Conservation (phyloP, 2,329 filamentous ascomycete species). For the Neonectria punicea region DNA sequence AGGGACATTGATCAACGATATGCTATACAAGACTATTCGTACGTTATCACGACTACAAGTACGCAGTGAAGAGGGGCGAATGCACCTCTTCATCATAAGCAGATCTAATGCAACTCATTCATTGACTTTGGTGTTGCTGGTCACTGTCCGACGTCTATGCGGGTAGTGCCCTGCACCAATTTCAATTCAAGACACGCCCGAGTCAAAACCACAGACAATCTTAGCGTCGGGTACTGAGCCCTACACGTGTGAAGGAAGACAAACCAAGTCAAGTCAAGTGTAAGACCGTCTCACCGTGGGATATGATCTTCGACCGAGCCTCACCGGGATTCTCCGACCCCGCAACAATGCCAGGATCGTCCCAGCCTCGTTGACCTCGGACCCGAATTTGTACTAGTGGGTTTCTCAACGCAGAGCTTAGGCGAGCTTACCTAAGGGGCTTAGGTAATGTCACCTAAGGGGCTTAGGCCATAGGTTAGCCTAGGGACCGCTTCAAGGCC, state of each 20-base stretch:
- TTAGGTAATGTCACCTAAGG: no score
- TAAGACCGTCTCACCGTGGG: background rate
- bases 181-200: background rate
- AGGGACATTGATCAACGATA: background rate
- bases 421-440: no score
- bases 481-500: slow-evolving; percentile 10
- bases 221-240: background rate
- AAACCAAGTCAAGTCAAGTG: background rate
- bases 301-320: background rate
- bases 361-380: slow-evolving; percentile 19
- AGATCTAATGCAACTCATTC: background rate
- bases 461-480: background rate
- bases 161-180: no score
- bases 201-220: background rate
- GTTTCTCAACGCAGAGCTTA: background rate
- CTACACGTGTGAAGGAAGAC: background rate
- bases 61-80: background rate
- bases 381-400: slow-evolving; percentile 25
- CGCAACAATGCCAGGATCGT: no score
- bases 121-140: background rate
- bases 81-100: background rate
- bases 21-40: background rate
- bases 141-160: background rate
- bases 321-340: background rate
- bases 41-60: background rate